These are phyloP conservation scores for Quercus lobata DNA, from an alignment of 331 rosid species.

Conservation along the genomic window DNA sequence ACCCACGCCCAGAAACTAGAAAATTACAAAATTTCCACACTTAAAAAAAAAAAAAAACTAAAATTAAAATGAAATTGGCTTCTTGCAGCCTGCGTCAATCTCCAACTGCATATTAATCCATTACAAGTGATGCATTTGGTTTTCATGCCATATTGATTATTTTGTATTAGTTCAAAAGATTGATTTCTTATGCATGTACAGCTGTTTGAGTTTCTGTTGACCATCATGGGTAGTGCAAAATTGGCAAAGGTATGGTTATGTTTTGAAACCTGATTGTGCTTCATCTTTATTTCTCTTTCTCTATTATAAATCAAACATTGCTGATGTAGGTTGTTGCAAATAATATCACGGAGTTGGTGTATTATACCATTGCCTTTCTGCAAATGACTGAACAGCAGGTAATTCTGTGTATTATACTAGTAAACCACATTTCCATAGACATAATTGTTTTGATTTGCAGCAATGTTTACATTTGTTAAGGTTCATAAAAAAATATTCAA, in stretches of 20 bases:
- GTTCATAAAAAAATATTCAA: background rate
- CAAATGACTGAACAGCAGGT: conserved; percentile 96
- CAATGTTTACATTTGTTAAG: conserved; percentile 14
- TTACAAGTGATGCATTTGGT: too few species aligned
- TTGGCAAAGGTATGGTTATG: conserved; percentile 56
- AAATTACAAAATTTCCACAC: too few species aligned
- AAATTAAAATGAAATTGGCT: too few species aligned
- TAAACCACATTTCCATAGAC: background rate
- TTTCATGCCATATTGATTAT: too few species aligned
- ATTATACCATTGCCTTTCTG: conserved; percentile 84
- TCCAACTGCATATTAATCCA: too few species aligned
- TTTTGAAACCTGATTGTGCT: conserved; percentile 5
- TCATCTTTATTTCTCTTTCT: conserved; percentile 16
- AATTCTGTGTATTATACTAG: conserved; percentile 10
- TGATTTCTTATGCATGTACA: conserved; percentile 29
- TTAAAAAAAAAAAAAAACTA: too few species aligned
- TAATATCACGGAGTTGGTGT: conserved; percentile 77
- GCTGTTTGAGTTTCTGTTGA: conserved; percentile 93
- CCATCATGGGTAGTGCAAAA: conserved; percentile 67
- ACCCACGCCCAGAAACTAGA: too few species aligned
- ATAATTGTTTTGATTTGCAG: conserved; percentile 8
- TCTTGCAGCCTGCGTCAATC: too few species aligned
- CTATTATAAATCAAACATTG: background rate
- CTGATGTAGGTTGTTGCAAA: conserved; percentile 48
- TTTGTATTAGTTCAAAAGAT: conserved; percentile 2